Conservation (phyloP, 345 rosid species). For the Linum lewisii region DNA sequence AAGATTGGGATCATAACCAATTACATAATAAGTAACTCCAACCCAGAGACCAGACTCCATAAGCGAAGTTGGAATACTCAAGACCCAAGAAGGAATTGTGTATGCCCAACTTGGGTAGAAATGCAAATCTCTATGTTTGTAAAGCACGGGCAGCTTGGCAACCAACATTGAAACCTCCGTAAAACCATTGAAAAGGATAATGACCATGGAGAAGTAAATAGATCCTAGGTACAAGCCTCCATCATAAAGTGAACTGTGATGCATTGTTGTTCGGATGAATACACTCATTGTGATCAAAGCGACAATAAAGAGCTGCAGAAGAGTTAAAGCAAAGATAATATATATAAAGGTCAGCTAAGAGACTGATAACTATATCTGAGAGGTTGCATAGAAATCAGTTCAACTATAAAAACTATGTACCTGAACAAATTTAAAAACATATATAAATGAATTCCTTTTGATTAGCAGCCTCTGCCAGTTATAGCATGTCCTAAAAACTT, state of each 20-base stretch:
- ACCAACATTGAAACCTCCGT: conserved; percentile 97
- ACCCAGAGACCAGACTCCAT: conserved; percentile 96
- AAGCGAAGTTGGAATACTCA: conserved; percentile 81
- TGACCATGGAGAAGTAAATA: conserved; percentile 90
- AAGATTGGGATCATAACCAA: conserved; percentile 83
- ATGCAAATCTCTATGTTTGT: conserved; percentile 90
- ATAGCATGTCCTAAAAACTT: conserved; percentile 65
- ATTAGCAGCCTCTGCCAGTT: conserved; percentile 85
- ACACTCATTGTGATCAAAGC: conserved; percentile 95
- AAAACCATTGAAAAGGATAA: conserved; percentile 93
- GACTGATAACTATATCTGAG: not conserved
- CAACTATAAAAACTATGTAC: conserved; percentile 18
- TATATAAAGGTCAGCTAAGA: too few species aligned
- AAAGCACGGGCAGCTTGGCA: conserved; percentile 88
- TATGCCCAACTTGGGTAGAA: conserved; percentile 98
- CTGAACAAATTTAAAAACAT: conserved; percentile 93
- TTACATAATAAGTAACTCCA: conserved; percentile 69
- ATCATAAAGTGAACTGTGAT: conserved; percentile 68
- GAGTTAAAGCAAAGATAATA: not conserved
- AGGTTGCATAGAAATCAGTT: not conserved
- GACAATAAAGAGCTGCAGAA: conserved; percentile 78
- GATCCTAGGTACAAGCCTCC: conserved; percentile 86
- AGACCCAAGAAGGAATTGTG: conserved; percentile 82
- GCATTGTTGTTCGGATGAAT: conserved; percentile 78
- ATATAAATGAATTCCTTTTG: conserved; percentile 85